phyloP scores from a whole-genome alignment of 495 filamentous ascomycete species.

The Aspergillus bertholletiae region DNA sequence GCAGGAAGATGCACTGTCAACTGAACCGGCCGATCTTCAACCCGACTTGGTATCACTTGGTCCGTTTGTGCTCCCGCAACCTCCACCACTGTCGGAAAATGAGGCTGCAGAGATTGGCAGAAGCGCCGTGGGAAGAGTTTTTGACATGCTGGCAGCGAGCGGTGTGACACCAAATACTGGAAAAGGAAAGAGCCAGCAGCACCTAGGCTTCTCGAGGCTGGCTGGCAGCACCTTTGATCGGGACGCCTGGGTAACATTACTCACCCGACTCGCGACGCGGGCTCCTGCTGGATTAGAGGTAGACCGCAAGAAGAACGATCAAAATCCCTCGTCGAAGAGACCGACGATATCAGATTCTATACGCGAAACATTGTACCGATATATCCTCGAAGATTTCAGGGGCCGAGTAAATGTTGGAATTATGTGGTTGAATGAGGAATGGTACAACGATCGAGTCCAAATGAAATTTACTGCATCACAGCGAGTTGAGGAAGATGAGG shows the following conservation, averaged over 20 bases:
- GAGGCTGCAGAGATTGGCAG: slow-evolving; percentile 65
- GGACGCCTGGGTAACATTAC: slow-evolving; percentile 86
- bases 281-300: slow-evolving; percentile 65
- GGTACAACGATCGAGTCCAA: slow-evolving; percentile 85
- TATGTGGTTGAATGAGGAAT: slow-evolving; percentile 93
- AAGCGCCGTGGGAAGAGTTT: slow-evolving; percentile 68
- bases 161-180: slow-evolving; percentile 57
- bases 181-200: slow-evolving; percentile 37
- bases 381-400: slow-evolving; percentile 87
- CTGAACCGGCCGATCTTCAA: slow-evolving; percentile 48
- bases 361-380: slow-evolving; percentile 73
- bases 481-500: slow-evolving; percentile 38
- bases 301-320: slow-evolving; percentile 29
- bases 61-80: slow-evolving; percentile 75
- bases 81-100: slow-evolving; percentile 64
- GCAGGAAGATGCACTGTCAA: slow-evolving; percentile 62
- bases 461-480: slow-evolving; percentile 36
- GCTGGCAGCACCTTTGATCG: slow-evolving; percentile 83
- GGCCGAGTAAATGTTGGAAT: slow-evolving; percentile 81
- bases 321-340: slow-evolving; percentile 15
- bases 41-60: slow-evolving; percentile 57
- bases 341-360: slow-evolving; percentile 60
- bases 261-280: slow-evolving; percentile 82
- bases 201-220: slow-evolving; percentile 70
- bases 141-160: slow-evolving; percentile 67